phyloP scores from a whole-genome alignment of 345 rosid genomes.

The Populus euphratica region DNA sequence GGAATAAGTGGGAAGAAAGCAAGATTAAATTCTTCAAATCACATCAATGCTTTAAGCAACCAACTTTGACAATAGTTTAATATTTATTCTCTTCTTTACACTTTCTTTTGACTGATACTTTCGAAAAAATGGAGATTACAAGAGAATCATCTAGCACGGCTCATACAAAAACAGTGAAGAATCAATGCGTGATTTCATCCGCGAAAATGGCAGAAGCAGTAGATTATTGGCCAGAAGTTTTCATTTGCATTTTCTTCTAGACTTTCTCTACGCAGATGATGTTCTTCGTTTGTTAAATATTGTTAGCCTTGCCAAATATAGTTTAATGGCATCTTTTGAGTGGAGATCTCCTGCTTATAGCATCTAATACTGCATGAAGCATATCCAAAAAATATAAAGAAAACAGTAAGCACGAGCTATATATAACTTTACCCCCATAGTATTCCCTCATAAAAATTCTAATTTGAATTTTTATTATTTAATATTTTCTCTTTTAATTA shows the following conservation, averaged over 20 bases:
- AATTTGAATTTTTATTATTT: too few species aligned
- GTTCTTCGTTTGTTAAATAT: background rate
- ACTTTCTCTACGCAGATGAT: background rate
- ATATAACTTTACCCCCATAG: too few species aligned
- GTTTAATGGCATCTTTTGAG: constrained; percentile 14
- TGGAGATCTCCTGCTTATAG: constrained; percentile 7
- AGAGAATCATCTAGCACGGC: constrained; percentile 16
- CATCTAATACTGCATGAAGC: constrained; percentile 30
- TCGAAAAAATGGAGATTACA: constrained; percentile 12
- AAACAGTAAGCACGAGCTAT: too few species aligned
- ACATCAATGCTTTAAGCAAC: constrained; percentile 48
- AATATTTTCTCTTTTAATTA: too few species aligned
- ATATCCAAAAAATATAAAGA: too few species aligned
- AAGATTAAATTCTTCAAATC: constrained; percentile 53
- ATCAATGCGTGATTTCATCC: constrained; percentile 22
- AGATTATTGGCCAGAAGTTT: constrained; percentile 12
- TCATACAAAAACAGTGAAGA: constrained; percentile 14
- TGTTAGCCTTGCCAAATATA: background rate
- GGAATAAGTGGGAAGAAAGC: constrained; percentile 50
- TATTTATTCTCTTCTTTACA: constrained; percentile 10
- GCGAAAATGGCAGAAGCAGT: background rate
- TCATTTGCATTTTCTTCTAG: constrained; percentile 1
- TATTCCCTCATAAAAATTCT: too few species aligned
- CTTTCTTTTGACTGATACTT: constrained; percentile 4
- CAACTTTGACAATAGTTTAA: constrained; percentile 15